These are phyloP conservation scores for Plasmodium inui DNA, from an alignment of 169 alveolate genomes.

Conservation along the genomic window DNA sequence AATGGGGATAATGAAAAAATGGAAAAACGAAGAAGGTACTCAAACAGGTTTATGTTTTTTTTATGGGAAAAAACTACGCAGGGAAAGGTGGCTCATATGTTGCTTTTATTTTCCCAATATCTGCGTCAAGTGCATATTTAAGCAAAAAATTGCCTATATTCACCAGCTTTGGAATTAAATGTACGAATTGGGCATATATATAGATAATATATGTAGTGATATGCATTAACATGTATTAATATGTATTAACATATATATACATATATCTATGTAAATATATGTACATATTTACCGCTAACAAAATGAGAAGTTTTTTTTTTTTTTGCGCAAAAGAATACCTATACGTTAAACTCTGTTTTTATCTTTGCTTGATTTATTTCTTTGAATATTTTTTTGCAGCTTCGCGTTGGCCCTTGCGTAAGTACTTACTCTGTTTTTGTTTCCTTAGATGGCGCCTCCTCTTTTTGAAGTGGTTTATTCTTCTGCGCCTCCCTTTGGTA, in stretches of 20 bases:
- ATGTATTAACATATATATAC: background rate
- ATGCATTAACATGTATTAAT: background rate
- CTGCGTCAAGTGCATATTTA: background rate
- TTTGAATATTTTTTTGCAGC: background rate
- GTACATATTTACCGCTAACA: conserved; percentile 9
- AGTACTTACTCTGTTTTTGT: background rate
- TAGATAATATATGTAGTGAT: background rate
- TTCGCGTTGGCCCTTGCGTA: background rate
- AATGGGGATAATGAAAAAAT: background rate
- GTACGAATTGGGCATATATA: background rate
- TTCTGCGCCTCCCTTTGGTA: background rate
- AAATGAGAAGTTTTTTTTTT: background rate
- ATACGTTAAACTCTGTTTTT: background rate
- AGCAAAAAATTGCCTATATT: background rate
- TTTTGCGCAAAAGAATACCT: background rate
- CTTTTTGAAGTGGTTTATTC: background rate
- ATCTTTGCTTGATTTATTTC: background rate
- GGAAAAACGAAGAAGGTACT: background rate
- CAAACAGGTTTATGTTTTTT: background rate
- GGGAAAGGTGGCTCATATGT: background rate
- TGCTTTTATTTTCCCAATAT: background rate
- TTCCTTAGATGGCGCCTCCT: background rate
- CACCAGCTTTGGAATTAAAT: background rate
- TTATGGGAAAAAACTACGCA: background rate
- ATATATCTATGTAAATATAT: background rate